Base-by-base conservation (phyloP, 2,329 filamentous ascomycete genomes). In the Didymella arachidicola region DNA sequence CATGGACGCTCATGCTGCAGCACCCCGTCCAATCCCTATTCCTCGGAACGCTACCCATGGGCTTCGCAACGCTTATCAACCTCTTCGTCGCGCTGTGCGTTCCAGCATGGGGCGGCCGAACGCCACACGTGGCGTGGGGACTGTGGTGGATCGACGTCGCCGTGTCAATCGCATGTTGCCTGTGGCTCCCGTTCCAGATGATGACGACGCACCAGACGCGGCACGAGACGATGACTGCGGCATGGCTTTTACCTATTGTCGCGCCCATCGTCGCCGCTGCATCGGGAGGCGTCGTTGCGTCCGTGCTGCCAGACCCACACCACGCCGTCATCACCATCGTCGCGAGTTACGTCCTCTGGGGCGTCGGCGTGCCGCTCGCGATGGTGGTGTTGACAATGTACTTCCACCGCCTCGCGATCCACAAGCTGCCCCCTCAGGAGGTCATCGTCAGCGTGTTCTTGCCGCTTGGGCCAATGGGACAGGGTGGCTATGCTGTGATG, bases 11-110 rank as follows among this genome's bases (percentile, higher is more conserved):
- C n/a, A 89, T 92, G 87, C 80, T 91, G 22, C 77, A 78, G 4
- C 86, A 91, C 69, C 87, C 88, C 0, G 82, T 82, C 0, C 87
- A 92, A 69, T 87, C 84, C 2, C 79, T 92, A 52, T 91, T 91
- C 64, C 76, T 91, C 2, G 88, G 77, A 0, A 88, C 86, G 0
- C 80, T 89, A 12, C 87, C 88, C 0, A 90, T 90, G 86, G 87
- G 83, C 0, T 82, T 90, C 56, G 84, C 87, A 0, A 90, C 87
- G 2, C 85, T 90, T 49, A 82, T 90, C 62, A 87, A 87, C 65
- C 88, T 89, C 86, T 84, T 87, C 66, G 79, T 86, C 5, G 78
- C 85, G 25, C 79, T 85, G 22, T 89, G 87, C 71, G 79, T 83
- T 7, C 83, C 83, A 0, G 72, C 68, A 7, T 90, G 86, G 88